A percentile compares a stretch with the other conserved stretches of the same genome.
Evolutionary conservation across 495 filamentous ascomycete species (phyloP).

Genomic region (Platismatia glauca): DNA sequence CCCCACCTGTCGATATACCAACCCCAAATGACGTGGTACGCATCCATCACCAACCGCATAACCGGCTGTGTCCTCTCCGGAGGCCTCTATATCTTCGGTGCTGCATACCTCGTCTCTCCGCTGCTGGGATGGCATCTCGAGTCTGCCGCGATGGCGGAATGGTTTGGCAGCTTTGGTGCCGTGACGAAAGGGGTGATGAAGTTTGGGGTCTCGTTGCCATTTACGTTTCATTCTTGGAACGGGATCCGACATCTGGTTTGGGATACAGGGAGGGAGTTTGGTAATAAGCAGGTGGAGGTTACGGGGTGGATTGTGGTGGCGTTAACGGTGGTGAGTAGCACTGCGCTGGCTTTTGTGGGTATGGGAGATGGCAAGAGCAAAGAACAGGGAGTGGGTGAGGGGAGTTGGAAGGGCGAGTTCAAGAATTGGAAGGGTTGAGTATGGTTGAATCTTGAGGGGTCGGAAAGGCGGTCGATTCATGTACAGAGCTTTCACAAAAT

Average conservation of each 20-base stretch:
- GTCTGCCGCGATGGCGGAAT: slow-evolving; percentile 65
- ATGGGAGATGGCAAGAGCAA: background rate
- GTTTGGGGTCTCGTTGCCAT: slow-evolving; percentile 64
- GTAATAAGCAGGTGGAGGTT: slow-evolving; percentile 60
- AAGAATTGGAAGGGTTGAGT: slow-evolving; percentile 7
- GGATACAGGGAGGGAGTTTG: slow-evolving; percentile 65
- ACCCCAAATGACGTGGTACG: slow-evolving; percentile 79
- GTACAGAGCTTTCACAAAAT: slow-evolving; percentile 7
- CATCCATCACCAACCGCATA: slow-evolving; percentile 67
- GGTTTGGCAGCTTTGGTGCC: slow-evolving; percentile 64
- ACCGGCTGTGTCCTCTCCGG: slow-evolving; percentile 66
- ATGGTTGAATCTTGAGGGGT: background rate
- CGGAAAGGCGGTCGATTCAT: background rate
- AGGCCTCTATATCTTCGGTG: slow-evolving; percentile 71
- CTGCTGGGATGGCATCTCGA: slow-evolving; percentile 79
- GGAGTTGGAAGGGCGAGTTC: background rate
- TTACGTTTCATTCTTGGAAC: slow-evolving; percentile 79
- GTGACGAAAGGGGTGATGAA: slow-evolving; percentile 65
- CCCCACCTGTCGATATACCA: slow-evolving; percentile 88
- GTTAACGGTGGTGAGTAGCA: slow-evolving; percentile 51
- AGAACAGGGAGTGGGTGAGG: background rate
- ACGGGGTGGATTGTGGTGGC: slow-evolving; percentile 70
- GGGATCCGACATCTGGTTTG: slow-evolving; percentile 84
- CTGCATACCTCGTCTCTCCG: slow-evolving; percentile 76
- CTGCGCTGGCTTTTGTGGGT: slow-evolving; percentile 49